Percentiles rank a stretch among this genome's conserved stretches.
phyloP scores from a whole-genome alignment of 176 grass and related monocot species.

The Rhipidocladum racemiflorum region DNA sequence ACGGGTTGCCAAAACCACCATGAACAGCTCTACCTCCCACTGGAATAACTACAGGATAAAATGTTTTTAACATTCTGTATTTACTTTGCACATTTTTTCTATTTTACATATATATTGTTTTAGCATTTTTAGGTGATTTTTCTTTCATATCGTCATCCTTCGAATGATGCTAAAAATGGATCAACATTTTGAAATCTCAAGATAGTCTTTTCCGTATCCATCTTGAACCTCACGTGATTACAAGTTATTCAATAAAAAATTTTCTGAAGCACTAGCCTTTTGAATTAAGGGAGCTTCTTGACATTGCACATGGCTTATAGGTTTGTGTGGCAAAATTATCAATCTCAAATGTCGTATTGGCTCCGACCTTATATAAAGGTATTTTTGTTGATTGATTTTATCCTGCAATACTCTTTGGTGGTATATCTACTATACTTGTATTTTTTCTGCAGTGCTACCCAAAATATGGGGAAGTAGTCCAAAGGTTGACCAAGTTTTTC shows the following conservation, averaged over 20 bases:
- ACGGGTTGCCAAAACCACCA: too few relatives aligned
- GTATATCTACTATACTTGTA: constrained; percentile 19
- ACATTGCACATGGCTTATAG: constrained; percentile 47
- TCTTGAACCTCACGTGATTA: not conserved
- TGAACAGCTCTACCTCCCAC: not conserved
- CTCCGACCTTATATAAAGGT: constrained; percentile 86
- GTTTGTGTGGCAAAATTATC: constrained; percentile 70
- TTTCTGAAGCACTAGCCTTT: not conserved
- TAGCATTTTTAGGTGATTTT: not conserved
- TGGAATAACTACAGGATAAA: constrained; percentile 24
- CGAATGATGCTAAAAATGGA: not conserved
- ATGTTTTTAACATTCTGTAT: not conserved
- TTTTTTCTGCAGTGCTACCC: constrained; percentile 66
- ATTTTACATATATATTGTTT: not conserved
- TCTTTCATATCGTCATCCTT: not conserved
- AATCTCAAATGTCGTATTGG: constrained; percentile 94
- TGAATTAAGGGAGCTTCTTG: constrained; percentile 31
- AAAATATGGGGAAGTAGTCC: constrained; percentile 87
- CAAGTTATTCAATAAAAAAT: constrained; percentile 3
- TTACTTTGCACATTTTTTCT: constrained; percentile 9
- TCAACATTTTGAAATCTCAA: constrained; percentile 2
- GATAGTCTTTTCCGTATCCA: not conserved
- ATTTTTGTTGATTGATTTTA: constrained; percentile 35
- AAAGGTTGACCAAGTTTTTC: constrained; percentile 83
- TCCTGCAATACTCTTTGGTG: constrained; percentile 15